Evolutionary conservation across 805 yeast genomes (phyloP).

Genomic region (Jamesozyma gamospora): DNA sequence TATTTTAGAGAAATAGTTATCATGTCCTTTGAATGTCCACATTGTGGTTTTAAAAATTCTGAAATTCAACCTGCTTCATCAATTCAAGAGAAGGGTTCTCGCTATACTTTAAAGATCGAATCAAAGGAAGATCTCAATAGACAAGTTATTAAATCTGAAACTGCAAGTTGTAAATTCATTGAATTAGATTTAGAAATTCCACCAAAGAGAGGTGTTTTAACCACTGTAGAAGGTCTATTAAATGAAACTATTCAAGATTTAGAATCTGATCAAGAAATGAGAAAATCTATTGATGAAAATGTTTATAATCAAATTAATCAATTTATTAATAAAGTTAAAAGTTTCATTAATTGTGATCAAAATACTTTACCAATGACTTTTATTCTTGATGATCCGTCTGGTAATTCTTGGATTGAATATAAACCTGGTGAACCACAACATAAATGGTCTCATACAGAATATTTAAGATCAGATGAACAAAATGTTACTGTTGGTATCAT

Average conservation of each 20-base stretch:
- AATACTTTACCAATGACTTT: slow-evolving; percentile 69
- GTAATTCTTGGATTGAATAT: slow-evolving; percentile 93
- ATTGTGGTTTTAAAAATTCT: slow-evolving; percentile 81
- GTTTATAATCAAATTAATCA: slow-evolving; percentile 64
- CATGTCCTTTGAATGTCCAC: slow-evolving; percentile 94
- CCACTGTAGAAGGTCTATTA: slow-evolving; percentile 84
- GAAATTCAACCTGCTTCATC: slow-evolving; percentile 95
- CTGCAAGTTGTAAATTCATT: slow-evolving; percentile 66
- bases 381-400: slow-evolving; percentile 84
- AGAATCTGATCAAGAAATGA: slow-evolving; percentile 66
- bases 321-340: slow-evolving; percentile 51
- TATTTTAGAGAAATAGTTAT: slow-evolving; percentile 81
- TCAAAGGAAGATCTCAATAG: slow-evolving; percentile 65
- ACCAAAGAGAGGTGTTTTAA: slow-evolving; percentile 84
- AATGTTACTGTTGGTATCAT: slow-evolving; percentile 75
- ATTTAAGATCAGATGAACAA: slow-evolving; percentile 79
- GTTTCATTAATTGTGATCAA: slow-evolving; percentile 55
- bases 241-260: slow-evolving; percentile 77
- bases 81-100: slow-evolving; percentile 81
- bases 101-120: slow-evolving; percentile 62
- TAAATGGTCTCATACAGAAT: slow-evolving; percentile 81
- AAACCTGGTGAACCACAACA: slow-evolving; percentile 79
- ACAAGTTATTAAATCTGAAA: slow-evolving; percentile 85
- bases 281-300: slow-evolving; percentile 68
- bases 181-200: slow-evolving; percentile 93